phyloP scores from a whole-genome alignment of 371 early-diverging fungal genomes.

The Massospora cicadina region DNA sequence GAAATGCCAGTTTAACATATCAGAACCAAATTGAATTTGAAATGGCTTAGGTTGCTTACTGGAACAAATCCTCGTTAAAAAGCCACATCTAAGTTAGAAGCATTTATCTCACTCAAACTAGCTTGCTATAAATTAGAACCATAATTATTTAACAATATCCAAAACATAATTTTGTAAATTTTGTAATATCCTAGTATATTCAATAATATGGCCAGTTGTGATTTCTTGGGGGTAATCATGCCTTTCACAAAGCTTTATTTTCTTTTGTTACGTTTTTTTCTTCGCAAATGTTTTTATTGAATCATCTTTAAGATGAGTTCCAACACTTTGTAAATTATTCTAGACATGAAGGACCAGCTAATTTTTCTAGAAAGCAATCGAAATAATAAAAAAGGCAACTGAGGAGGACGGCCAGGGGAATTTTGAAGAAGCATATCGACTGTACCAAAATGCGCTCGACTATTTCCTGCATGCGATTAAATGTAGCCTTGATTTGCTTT shows the following conservation, averaged over 20 bases:
- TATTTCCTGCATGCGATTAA: slow-evolving; percentile 89
- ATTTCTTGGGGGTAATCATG: background rate
- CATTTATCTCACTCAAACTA: too few relatives aligned
- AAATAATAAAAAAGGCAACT: slow-evolving; percentile 80
- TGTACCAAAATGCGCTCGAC: slow-evolving; percentile 72
- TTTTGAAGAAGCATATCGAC: slow-evolving; percentile 78
- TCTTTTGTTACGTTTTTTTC: background rate
- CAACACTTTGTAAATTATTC: too few relatives aligned
- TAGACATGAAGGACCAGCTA: too few relatives aligned
- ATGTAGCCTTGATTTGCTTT: slow-evolving; percentile 64
- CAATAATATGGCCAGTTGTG: background rate
- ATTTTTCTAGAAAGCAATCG: slow-evolving; percentile 63
- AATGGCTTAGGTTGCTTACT: too few relatives aligned
- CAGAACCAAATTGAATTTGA: too few relatives aligned
- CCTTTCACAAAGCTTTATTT: background rate
- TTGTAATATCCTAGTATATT: background rate
- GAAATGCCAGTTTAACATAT: too few relatives aligned
- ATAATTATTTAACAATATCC: background rate
- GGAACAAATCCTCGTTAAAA: too few relatives aligned
- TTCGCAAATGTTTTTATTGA: background rate
- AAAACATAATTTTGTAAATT: background rate
- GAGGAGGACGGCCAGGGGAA: slow-evolving; percentile 82
- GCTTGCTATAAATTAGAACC: too few relatives aligned
- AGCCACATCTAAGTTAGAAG: too few relatives aligned
- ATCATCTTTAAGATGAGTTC: background rate